phyloP scores from a whole-genome alignment of 1,284 basidiomycete species.

The Flammula alnicola region DNA sequence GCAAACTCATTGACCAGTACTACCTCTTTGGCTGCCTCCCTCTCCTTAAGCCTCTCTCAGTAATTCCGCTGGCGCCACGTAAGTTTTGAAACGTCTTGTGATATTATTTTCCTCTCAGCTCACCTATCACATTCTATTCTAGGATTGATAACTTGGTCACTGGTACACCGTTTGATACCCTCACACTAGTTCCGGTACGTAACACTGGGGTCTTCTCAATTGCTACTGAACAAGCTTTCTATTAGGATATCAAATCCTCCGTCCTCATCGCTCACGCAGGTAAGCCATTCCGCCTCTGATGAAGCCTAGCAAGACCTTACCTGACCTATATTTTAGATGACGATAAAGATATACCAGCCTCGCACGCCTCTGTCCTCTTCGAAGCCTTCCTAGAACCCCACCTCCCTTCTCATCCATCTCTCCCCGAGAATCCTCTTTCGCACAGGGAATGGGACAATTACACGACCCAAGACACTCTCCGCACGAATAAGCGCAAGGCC shows the following conservation, averaged over 20 bases:
- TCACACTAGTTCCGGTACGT: conserved; percentile 59
- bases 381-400: conserved; percentile 66
- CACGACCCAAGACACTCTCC: conserved; percentile 20
- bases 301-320: background rate
- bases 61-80: conserved; percentile 56
- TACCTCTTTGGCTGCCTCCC: conserved; percentile 70
- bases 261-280: conserved; percentile 80
- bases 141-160: conserved; percentile 65
- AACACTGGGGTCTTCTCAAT: background rate
- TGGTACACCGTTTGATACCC: conserved; percentile 73
- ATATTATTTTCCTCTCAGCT: background rate
- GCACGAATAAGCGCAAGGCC: conserved; percentile 17
- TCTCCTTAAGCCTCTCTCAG: conserved; percentile 63
- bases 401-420: conserved; percentile 34
- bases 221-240: background rate
- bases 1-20: conserved; percentile 73
- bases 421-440: conserved; percentile 26
- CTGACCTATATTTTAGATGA: conserved; percentile 42
- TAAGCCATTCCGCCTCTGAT: conserved; percentile 7
- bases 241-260: conserved; percentile 62
- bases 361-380: conserved; percentile 76
- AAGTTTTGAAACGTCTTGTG: conserved; percentile 32
- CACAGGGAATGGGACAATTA: conserved; percentile 26
- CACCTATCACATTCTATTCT: conserved; percentile 4
- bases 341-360: conserved; percentile 79